Conservation (phyloP, 139 green algal genomes). For the Marvania coccoides region DNA sequence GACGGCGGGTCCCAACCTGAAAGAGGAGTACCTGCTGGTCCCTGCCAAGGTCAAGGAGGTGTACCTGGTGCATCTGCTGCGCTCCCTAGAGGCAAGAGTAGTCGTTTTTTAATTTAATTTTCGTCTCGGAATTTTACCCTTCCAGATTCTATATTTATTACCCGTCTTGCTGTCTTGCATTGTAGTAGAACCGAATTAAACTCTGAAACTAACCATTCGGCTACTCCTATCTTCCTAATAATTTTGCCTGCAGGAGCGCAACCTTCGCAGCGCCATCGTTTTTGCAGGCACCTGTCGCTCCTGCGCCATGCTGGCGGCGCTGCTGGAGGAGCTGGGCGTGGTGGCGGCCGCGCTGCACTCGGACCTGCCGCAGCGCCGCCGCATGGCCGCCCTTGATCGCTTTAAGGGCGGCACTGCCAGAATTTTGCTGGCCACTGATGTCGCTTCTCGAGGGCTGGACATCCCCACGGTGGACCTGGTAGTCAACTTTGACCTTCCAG, state of each 20-base stretch:
- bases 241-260: slow-evolving; percentile 29
- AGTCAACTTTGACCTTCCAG: slow-evolving; percentile 89
- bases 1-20: slow-evolving; percentile 61
- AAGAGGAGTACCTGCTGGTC: slow-evolving; percentile 91
- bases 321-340: slow-evolving; percentile 76
- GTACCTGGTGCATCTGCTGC: slow-evolving; percentile 87
- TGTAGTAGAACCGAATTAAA: too few species aligned
- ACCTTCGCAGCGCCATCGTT: slow-evolving; percentile 79
- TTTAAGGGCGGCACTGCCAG: slow-evolving; percentile 61
- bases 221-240: not conserved
- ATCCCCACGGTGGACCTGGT: slow-evolving; percentile 92
- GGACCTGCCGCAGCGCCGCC: slow-evolving; percentile 61
- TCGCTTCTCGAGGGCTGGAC: slow-evolving; percentile 88
- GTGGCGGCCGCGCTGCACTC: slow-evolving; percentile 52
- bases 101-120: slow-evolving; percentile 25
- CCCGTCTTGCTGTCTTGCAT: too few species aligned
- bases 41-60: slow-evolving; percentile 95
- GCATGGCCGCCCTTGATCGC: slow-evolving; percentile 58
- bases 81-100: too few species aligned
- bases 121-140: not conserved
- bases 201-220: too few species aligned
- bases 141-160: not conserved
- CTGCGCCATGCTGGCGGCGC: slow-evolving; percentile 42
- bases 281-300: slow-evolving; percentile 71
- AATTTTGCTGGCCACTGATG: slow-evolving; percentile 85